Evolutionary conservation across 1,139 yeast genomes (phyloP).

Genomic region (Geotrichum phurueaensis): DNA sequence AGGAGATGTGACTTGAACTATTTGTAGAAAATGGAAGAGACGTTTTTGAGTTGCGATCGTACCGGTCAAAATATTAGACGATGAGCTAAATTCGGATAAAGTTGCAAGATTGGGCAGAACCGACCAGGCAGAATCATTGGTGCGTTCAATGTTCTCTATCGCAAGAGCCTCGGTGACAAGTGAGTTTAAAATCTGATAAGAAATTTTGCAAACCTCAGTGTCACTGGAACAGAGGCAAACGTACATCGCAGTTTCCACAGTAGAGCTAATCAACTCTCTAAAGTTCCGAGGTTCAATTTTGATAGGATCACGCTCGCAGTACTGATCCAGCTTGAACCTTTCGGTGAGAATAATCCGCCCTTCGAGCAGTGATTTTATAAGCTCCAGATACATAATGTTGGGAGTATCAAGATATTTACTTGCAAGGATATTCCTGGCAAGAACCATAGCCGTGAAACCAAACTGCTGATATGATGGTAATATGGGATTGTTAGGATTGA

Average conservation of each 20-base stretch:
- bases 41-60: slow-evolving; percentile 71
- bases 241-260: slow-evolving; percentile 45
- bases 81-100: slow-evolving; percentile 49
- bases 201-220: slow-evolving; percentile 49
- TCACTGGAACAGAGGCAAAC: slow-evolving; percentile 54
- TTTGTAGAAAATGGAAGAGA: slow-evolving; percentile 50
- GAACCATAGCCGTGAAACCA: slow-evolving; percentile 10
- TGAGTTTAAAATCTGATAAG: slow-evolving; percentile 46
- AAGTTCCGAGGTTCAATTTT: slow-evolving; percentile 27
- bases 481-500: slow-evolving; percentile 5
- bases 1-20: slow-evolving; percentile 51
- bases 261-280: slow-evolving; percentile 30
- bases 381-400: slow-evolving; percentile 28
- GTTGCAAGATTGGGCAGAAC: slow-evolving; percentile 33
- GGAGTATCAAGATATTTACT: slow-evolving; percentile 10
- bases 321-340: slow-evolving; percentile 34
- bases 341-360: slow-evolving; percentile 21
- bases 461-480: slow-evolving; percentile 8
- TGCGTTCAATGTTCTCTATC: slow-evolving; percentile 26
- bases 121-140: slow-evolving; percentile 28
- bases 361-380: slow-evolving; percentile 23
- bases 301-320: slow-evolving; percentile 21
- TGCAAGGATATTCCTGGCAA: slow-evolving; percentile 4
- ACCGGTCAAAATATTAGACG: slow-evolving; percentile 61
- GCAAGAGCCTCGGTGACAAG: slow-evolving; percentile 40